These are phyloP conservation scores for Thermochaetoides dissita DNA, from an alignment of 2,329 filamentous ascomycete genomes.

Conservation along the genomic window DNA sequence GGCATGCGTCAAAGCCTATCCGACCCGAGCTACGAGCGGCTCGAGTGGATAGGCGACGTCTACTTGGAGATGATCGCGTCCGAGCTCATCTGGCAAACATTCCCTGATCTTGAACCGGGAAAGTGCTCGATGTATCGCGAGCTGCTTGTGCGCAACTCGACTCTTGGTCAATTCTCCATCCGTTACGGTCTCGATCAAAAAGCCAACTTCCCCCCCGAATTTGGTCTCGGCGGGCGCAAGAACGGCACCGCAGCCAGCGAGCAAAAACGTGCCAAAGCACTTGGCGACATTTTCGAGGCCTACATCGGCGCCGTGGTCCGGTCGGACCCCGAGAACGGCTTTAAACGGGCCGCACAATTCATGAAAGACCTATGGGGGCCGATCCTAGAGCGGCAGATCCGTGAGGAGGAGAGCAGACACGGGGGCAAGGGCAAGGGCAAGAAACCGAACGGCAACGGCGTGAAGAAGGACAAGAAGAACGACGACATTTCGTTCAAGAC, in stretches of 20 bases:
- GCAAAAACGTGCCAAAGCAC: constrained; percentile 54
- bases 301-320: constrained; percentile 71
- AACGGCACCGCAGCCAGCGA: constrained; percentile 26
- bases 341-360: constrained; percentile 51
- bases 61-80: constrained; percentile 69
- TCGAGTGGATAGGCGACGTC: constrained; percentile 83
- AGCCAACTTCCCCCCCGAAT: constrained; percentile 41
- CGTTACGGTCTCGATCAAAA: constrained; percentile 57
- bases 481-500: constrained; percentile 31
- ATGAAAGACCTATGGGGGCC: constrained; percentile 60
- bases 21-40: constrained; percentile 55
- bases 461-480: constrained; percentile 10
- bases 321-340: constrained; percentile 49
- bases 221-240: constrained; percentile 21
- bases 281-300: constrained; percentile 81
- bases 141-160: constrained; percentile 65
- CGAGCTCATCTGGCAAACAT: constrained; percentile 57
- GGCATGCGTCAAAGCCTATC: constrained; percentile 26
- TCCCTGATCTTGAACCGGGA: constrained; percentile 45
- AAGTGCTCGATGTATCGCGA: constrained; percentile 65
- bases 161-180: constrained; percentile 53
- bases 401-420: constrained; percentile 22
- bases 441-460: neutral
- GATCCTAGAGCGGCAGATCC: constrained; percentile 43
- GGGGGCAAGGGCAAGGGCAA: no score